Base-by-base conservation (phyloP, 2,329 filamentous ascomycete genomes). In the Phaeosphaeriaceae sp. region DNA sequence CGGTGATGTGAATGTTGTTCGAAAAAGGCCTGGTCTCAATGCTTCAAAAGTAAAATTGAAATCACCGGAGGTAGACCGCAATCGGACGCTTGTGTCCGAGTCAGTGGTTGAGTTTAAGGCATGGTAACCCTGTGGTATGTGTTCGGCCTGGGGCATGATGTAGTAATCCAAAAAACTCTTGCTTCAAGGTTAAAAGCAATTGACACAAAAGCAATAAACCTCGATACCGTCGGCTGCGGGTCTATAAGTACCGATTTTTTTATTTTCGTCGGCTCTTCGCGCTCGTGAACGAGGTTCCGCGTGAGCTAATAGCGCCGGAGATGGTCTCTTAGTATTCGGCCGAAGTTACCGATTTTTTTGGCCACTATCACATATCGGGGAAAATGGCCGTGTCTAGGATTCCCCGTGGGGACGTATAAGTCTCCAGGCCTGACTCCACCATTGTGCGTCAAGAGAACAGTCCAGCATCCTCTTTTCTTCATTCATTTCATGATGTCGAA, bases 1-100 rank as follows among this genome's bases (percentile, higher is more conserved):
- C 12, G 77, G 63, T 0, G 87, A 86, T 1, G 81, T 80, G 64
- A 89, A 89, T 0, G 84, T 86, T 1, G 87, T 87, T 34, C 87
- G 78, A 71, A 89, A 90, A 13, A 89, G 74, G 42, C 86, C 86
- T 16, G 80, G 76, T 13, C 81, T 79, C 23, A 90, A 60, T 0
- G 82, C 78, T 64, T 89, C 83, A 54, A 90, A 88, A 0, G 77
- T 77, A 64, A 89, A 90, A 13, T 78, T 70, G 50, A 84, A 76
- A 20, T 66, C 71, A 2, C 77, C 70, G 6, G 67, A 63, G 29
- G 75, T 72, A 5, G 77, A 80, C 35, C 70, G 69, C 28, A 85
- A 73, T 35, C 74, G 62, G 5, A 83, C 57, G 0, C 64, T 5
- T 64, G 54, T 38, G 56, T 52, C 30, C 9, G 37, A 44, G 41